These are phyloP conservation scores for Ophidiomyces ophidiicola DNA, from an alignment of 2,329 filamentous ascomycete genomes.

Conservation along the genomic window DNA sequence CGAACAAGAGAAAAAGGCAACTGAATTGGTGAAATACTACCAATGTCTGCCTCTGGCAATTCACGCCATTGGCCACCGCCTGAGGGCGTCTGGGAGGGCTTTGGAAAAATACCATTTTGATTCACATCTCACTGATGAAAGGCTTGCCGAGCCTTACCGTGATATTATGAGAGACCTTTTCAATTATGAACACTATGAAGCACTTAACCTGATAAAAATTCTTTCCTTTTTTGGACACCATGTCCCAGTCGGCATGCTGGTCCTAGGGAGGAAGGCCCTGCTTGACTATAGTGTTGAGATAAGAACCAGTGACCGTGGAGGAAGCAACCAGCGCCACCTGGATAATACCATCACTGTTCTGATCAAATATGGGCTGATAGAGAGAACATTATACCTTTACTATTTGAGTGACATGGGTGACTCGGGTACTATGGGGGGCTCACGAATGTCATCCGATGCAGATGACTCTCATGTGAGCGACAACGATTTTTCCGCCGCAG, in stretches of 20 bases:
- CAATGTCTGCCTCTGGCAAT: conserved; percentile 56
- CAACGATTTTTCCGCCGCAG: conserved; percentile 25
- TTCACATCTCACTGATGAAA: conserved; percentile 45
- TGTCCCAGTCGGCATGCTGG: conserved; percentile 54
- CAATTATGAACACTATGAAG: conserved; percentile 36
- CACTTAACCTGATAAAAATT: conserved; percentile 52
- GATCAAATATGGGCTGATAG: conserved; percentile 37
- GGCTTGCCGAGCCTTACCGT: conserved; percentile 39
- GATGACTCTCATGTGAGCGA: conserved; percentile 22
- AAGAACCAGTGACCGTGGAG: conserved; percentile 19
- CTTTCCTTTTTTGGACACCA: conserved; percentile 54
- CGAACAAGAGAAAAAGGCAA: conserved; percentile 45
- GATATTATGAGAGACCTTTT: conserved; percentile 38
- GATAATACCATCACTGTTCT: conserved; percentile 36
- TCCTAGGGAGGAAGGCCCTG: conserved; percentile 37
- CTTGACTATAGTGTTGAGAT: conserved; percentile 19
- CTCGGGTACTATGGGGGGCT: conserved; percentile 7
- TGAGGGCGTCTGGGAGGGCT: conserved; percentile 50
- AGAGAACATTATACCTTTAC: conserved; percentile 29
- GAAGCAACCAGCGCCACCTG: conserved; percentile 26
- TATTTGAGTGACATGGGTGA: conserved; percentile 13
- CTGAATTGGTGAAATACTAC: conserved; percentile 52
- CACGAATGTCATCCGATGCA: conserved; percentile 6
- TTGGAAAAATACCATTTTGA: conserved; percentile 48
- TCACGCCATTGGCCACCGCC: conserved; percentile 50